These are phyloP conservation scores for Dioscorea dumetorum DNA, from an alignment of 106 monocot genomes.

Conservation along the genomic window DNA sequence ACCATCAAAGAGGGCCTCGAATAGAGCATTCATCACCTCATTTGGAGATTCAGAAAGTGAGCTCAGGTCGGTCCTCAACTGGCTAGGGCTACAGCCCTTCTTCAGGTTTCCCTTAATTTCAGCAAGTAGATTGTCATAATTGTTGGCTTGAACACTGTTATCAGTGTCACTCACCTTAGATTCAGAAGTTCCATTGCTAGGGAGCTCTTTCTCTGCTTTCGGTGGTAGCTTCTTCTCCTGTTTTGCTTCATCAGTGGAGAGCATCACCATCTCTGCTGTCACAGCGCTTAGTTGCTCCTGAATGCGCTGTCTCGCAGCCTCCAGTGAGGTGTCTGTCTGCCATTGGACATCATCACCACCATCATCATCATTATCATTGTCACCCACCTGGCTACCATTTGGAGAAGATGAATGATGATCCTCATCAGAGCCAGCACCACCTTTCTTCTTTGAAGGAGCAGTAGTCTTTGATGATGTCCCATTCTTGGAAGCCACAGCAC, in stretches of 20 bases:
- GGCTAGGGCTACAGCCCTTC: slow-evolving; percentile 31
- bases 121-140: slow-evolving; percentile 16
- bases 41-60: slow-evolving; percentile 20
- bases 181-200: not conserved
- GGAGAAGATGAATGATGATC: slow-evolving; percentile 40
- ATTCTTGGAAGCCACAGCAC: slow-evolving; percentile 5
- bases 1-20: slow-evolving; percentile 68
- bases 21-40: slow-evolving; percentile 45
- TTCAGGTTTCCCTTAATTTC: slow-evolving; percentile 42
- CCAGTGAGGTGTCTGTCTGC: slow-evolving; percentile 70
- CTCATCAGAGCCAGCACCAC: slow-evolving; percentile 34
- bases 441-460: slow-evolving; percentile 25
- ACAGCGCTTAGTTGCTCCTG: slow-evolving; percentile 59
- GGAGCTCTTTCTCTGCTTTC: slow-evolving; percentile 5
- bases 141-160: not conserved
- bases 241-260: slow-evolving; percentile 30
- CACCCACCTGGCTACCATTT: slow-evolving; percentile 36
- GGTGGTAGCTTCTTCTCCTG: slow-evolving; percentile 19
- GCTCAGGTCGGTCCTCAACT: slow-evolving; percentile 19
- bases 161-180: not conserved
- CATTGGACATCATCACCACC: slow-evolving; percentile 56
- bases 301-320: slow-evolving; percentile 61
- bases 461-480: slow-evolving; percentile 1
- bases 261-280: slow-evolving; percentile 31
- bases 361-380: slow-evolving; percentile 21